Conservation (phyloP, 73 alveolate genomes). For the Symbiodinium pilosum region DNA sequence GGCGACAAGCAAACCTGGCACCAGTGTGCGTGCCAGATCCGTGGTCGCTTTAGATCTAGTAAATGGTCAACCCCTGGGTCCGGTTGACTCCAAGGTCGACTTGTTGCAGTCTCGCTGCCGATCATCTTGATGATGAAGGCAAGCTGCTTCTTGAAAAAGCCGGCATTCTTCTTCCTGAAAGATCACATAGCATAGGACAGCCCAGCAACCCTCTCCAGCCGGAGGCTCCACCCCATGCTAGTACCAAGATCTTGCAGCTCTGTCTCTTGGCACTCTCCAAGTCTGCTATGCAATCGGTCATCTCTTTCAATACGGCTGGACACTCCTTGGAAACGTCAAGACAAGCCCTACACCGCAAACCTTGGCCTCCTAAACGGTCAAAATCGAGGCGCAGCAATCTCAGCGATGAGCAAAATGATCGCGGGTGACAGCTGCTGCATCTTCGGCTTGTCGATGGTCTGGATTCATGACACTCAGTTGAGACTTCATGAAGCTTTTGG, state of each 20-base stretch:
- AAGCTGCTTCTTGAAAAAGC: slow-evolving; percentile 85
- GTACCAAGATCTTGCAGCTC: neutral
- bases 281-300: slow-evolving; percentile 39
- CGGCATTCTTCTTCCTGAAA: slow-evolving; percentile 46
- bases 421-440: slow-evolving; percentile 89
- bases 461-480: neutral
- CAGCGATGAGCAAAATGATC: slow-evolving; percentile 49
- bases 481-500: too few species aligned
- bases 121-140: slow-evolving; percentile 71
- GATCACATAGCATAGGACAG: too few species aligned
- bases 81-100: too few species aligned
- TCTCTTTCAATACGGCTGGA: slow-evolving; percentile 71
- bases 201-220: too few species aligned
- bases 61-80: too few species aligned
- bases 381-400: slow-evolving; percentile 31
- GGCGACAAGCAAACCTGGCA: slow-evolving; percentile 23
- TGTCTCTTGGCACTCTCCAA: slow-evolving; percentile 54
- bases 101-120: neutral
- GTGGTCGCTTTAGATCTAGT: too few species aligned
- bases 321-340: slow-evolving; percentile 63
- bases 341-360: too few species aligned
- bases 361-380: neutral
- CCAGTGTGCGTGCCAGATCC: too few species aligned
- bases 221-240: neutral
- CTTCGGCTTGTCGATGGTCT: slow-evolving; percentile 94